Conservation (phyloP, 2,329 filamentous ascomycete species). For the Penicillium crustosum region DNA sequence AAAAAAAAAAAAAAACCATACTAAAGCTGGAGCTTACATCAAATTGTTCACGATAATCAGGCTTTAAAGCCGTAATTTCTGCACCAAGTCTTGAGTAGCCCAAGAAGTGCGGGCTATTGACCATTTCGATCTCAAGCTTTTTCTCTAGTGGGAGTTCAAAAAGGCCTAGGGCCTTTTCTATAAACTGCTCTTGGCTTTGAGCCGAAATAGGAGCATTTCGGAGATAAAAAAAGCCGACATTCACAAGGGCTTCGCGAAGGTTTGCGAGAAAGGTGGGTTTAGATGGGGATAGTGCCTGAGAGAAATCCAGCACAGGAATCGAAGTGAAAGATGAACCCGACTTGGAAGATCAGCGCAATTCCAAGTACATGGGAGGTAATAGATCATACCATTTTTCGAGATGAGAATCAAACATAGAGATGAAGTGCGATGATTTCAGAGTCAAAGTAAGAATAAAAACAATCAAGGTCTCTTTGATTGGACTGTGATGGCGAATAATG, state of each 20-base stretch:
- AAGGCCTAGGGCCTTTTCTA: conserved; percentile 43
- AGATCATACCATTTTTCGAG: conserved; percentile 9
- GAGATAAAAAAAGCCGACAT: conserved; percentile 41
- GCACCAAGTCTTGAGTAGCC: conserved; percentile 38
- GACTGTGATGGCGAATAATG: background rate
- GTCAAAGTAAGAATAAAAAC: background rate
- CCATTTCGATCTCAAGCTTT: conserved; percentile 51
- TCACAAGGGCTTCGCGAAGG: conserved; percentile 35
- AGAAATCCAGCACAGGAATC: conserved; percentile 35
- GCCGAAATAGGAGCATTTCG: conserved; percentile 29
- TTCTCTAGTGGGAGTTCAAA: conserved; percentile 47
- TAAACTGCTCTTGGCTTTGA: conserved; percentile 28
- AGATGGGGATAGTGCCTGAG: conserved; percentile 17
- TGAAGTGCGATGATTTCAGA: background rate
- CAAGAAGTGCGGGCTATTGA: conserved; percentile 40
- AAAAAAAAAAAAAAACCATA: background rate
- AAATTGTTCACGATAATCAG: conserved; percentile 40
- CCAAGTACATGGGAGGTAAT: background rate
- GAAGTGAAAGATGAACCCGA: conserved; percentile 25
- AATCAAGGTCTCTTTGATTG: background rate
- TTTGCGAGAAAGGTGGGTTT: conserved; percentile 29
- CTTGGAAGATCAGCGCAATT: background rate
- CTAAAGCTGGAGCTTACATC: conserved; percentile 27
- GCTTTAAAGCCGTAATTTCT: conserved; percentile 35
- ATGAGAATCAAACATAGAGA: background rate